phyloP scores from a whole-genome alignment of 1,139 yeast genomes.

The Entelexis sorbosivorans region DNA sequence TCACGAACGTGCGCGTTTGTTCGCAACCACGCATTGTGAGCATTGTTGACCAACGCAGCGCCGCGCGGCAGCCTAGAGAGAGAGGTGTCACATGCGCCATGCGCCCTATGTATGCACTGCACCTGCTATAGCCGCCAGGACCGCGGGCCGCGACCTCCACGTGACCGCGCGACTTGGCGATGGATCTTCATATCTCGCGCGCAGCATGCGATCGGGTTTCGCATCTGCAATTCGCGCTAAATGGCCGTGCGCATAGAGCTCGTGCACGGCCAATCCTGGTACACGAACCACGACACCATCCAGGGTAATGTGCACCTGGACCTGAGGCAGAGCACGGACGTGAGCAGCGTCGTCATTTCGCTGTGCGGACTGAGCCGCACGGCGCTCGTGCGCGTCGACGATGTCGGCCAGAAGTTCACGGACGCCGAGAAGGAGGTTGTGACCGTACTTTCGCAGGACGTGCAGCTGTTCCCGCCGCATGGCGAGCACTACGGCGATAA shows the following conservation, averaged over 20 bases:
- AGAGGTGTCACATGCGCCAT: no score
- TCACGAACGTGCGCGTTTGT: no score
- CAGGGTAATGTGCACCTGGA: slow-evolving; percentile 19
- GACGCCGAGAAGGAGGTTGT: slow-evolving; percentile 19
- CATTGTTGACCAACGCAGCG: no score
- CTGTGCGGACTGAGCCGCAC: slow-evolving; percentile 18
- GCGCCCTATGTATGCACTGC: no score
- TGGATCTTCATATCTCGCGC: neutral
- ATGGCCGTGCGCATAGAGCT: slow-evolving; percentile 17
- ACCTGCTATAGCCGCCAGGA: no score
- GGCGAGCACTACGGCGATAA: slow-evolving; percentile 11
- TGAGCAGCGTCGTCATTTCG: slow-evolving; percentile 15
- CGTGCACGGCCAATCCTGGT: slow-evolving; percentile 18
- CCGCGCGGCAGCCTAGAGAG: no score
- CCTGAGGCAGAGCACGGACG: slow-evolving; percentile 13
- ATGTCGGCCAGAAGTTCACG: slow-evolving; percentile 22
- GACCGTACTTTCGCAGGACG: slow-evolving; percentile 13
- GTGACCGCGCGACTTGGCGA: no score
- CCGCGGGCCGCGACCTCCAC: neutral
- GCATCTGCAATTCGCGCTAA: neutral
- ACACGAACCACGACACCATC: slow-evolving; percentile 22
- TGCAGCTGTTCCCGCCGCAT: slow-evolving; percentile 21
- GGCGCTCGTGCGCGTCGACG: slow-evolving; percentile 21
- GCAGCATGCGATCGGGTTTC: neutral
- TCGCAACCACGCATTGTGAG: no score